Evolutionary conservation across 805 yeast genomes (phyloP), one percentile per base, ranked within the genome.

Genomic region (Pichia manshurica): DNA sequence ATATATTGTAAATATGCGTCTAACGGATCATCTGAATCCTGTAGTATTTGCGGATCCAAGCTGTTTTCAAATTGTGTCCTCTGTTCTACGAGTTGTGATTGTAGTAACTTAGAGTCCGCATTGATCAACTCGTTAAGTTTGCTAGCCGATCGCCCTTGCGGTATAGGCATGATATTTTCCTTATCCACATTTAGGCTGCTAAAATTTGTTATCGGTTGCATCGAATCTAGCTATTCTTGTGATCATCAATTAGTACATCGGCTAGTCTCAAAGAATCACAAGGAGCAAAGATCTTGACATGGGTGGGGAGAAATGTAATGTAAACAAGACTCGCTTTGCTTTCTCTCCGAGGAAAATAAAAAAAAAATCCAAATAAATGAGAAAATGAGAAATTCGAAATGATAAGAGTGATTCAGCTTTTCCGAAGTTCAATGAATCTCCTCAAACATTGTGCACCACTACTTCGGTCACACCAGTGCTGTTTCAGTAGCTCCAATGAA

Each of bases 1-100:
- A 89, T 70, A 56, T 87, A 89, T 17, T 82, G 82, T n/a, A 87
- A 53, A 62, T 75, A 88, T 1, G 81, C 77, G 52, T 85, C 87
- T 20, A 89, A 61, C 0, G 96, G 96, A 62, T 90, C 96, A 65
- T 89, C 96, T 37, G 80, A 62, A 15, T 81, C 87, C 4, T 79
- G 83, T 7, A 79, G 52, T 1, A 69, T 16, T 3, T 51, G 48
- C 0, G 61, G 69, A 9, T 60, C 59, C 13, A 89, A 58, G n/a
- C 62, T 65, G 2, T 58, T 56, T 58, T 86, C 95, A 52, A 75
- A 74, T 34, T 60, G 58, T 10, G 66, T 61, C 40, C 82, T 61
- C 54, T 78, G 72, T 8, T 60, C 54, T 13, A 28, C 37, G 28
- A 57, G 44, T 8, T 43, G 36, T 3, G 45, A 45, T 19, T 49